Evolutionary conservation across 805 yeast species (phyloP).

Genomic region (Wickerhamomyces silvicola): DNA sequence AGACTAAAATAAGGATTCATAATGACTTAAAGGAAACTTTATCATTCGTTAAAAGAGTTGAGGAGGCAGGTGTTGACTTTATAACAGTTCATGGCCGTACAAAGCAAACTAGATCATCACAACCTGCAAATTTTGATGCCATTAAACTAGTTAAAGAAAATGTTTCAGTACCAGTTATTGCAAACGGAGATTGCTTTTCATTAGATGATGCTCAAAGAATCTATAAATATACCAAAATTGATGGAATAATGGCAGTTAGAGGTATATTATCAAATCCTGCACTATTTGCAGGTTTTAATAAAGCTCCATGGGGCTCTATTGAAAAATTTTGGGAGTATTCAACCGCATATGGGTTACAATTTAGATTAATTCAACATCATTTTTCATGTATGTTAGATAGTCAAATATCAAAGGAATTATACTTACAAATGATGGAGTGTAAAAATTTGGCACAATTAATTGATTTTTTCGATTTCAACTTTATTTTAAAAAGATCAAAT

Average conservation of each 20-base stretch:
- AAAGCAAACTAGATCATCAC: conserved; percentile 74
- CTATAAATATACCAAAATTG: conserved; percentile 61
- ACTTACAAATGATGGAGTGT: conserved; percentile 59
- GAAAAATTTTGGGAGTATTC: conserved; percentile 79
- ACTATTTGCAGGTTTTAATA: conserved; percentile 63
- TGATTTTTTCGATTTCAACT: conserved; percentile 76
- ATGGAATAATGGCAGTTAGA: conserved; percentile 94
- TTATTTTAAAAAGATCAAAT: conserved; percentile 57
- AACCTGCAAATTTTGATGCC: conserved; percentile 79
- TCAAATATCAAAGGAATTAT: conserved; percentile 37
- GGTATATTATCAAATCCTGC: conserved; percentile 87
- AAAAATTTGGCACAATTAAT: conserved; percentile 55
- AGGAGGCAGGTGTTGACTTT: conserved; percentile 86
- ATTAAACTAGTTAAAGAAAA: conserved; percentile 53
- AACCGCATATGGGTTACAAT: conserved; percentile 78
- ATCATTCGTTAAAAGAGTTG: conserved; percentile 64
- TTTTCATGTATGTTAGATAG: conserved; percentile 77
- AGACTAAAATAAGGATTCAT: conserved; percentile 90
- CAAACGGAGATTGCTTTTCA: conserved; percentile 91
- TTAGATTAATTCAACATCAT: conserved; percentile 80
- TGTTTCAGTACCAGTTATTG: conserved; percentile 73
- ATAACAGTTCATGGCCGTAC: conserved; percentile 94
- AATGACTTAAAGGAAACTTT: conserved; percentile 66
- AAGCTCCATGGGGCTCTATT: conserved; percentile 87
- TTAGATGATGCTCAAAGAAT: conserved; percentile 60